phyloP scores from a whole-genome alignment of 1,284 basidiomycete genomes.

The Cryptococcus floricola region DNA sequence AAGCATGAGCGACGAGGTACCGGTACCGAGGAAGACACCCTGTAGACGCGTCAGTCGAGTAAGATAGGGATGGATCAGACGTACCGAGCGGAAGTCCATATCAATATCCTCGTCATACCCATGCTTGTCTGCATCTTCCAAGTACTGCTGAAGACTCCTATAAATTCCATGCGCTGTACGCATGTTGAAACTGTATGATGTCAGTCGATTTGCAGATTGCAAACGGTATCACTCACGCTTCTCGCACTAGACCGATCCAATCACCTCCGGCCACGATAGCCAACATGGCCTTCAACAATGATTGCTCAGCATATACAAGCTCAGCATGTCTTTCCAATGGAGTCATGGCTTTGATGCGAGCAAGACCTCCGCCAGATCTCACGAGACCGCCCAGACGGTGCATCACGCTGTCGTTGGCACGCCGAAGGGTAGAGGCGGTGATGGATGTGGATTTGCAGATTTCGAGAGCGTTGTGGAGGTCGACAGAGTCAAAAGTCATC shows the following conservation, averaged over 20 bases:
- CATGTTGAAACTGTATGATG: slow-evolving; percentile 69
- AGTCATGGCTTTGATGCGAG: slow-evolving; percentile 75
- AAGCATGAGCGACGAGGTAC: slow-evolving; percentile 69
- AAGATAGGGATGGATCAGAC: not conserved
- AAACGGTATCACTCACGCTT: slow-evolving; percentile 62
- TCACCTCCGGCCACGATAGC: slow-evolving; percentile 64
- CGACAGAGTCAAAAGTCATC: slow-evolving; percentile 57
- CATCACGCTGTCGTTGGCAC: slow-evolving; percentile 43
- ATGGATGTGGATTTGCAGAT: slow-evolving; percentile 51
- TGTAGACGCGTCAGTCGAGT: not conserved
- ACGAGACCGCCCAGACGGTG: slow-evolving; percentile 47
- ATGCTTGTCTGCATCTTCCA: slow-evolving; percentile 70
- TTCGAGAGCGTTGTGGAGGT: slow-evolving; percentile 54
- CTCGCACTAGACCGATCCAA: slow-evolving; percentile 89
- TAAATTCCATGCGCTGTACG: slow-evolving; percentile 82
- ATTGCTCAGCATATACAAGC: slow-evolving; percentile 82
- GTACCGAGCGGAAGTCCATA: slow-evolving; percentile 72
- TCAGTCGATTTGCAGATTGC: slow-evolving; percentile 12
- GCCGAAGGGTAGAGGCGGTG: slow-evolving; percentile 53
- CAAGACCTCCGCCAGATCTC: slow-evolving; percentile 52
- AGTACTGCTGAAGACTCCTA: slow-evolving; percentile 68
- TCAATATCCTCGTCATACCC: slow-evolving; percentile 72
- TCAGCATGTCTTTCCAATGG: slow-evolving; percentile 86
- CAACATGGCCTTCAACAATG: slow-evolving; percentile 49
- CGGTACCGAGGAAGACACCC: slow-evolving; percentile 86